phyloP scores from a whole-genome alignment of 805 yeast species.

The Ogataea populi-albae region DNA sequence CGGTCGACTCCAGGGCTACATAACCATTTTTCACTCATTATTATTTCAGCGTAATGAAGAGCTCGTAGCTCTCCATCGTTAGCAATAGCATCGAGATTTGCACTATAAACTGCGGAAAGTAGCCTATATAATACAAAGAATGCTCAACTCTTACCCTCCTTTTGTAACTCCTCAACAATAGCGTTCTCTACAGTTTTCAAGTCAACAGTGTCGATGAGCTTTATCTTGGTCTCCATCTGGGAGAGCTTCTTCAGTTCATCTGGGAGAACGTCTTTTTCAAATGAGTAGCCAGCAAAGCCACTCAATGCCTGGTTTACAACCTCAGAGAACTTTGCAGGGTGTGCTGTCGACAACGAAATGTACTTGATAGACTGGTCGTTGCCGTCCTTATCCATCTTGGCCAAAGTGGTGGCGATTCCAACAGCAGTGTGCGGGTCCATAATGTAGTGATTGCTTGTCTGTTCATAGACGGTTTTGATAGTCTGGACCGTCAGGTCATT shows the following conservation, averaged over 20 bases:
- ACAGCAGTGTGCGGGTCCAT: slow-evolving; percentile 97
- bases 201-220: slow-evolving; percentile 67
- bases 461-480: slow-evolving; percentile 64
- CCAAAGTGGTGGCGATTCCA: slow-evolving; percentile 78
- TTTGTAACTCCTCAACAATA: slow-evolving; percentile 67
- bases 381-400: slow-evolving; percentile 48
- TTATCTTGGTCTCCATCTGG: slow-evolving; percentile 69
- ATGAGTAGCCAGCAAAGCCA: slow-evolving; percentile 69
- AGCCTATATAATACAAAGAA: no score
- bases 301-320: slow-evolving; percentile 83
- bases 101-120: no score
- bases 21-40: slow-evolving; percentile 9
- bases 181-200: slow-evolving; percentile 70
- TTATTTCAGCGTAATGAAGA: background rate
- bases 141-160: no score
- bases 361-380: slow-evolving; percentile 41
- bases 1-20: slow-evolving; percentile 13
- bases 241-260: slow-evolving; percentile 75
- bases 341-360: slow-evolving; percentile 92
- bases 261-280: slow-evolving; percentile 86
- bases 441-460: slow-evolving; percentile 64
- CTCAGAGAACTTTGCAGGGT: slow-evolving; percentile 97
- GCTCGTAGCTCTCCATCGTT: no score
- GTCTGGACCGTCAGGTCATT: slow-evolving; percentile 78
- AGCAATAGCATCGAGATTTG: no score